Conservation (phyloP, 2,329 filamentous ascomycete species). For the Sarocladiaceae sp. region DNA sequence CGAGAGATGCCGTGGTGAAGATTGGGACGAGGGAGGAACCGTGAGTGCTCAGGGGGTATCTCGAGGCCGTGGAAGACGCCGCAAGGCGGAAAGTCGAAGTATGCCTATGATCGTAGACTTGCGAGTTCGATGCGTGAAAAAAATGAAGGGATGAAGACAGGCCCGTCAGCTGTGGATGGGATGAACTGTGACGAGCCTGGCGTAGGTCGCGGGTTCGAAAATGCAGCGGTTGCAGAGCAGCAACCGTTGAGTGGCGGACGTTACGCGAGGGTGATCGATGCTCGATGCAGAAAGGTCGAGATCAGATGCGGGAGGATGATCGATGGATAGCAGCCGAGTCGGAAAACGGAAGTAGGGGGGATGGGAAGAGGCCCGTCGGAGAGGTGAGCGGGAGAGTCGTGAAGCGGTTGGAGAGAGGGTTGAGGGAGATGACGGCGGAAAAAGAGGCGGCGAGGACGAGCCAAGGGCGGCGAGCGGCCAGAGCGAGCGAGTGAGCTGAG, state of each 20-base stretch:
- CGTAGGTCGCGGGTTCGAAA: conserved; percentile 1
- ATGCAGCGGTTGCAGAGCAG: not conserved
- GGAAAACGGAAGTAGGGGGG: not conserved
- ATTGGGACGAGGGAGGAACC: conserved; percentile 2
- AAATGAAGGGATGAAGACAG: not conserved
- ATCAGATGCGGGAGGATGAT: not conserved
- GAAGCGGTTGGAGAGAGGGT: conserved; percentile 4
- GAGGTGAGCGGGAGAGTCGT: conserved; percentile 1
- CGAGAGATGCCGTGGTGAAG: not conserved
- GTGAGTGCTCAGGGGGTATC: conserved; percentile 4
- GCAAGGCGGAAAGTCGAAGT: not conserved
- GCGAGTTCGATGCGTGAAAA: not conserved
- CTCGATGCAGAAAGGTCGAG: not conserved
- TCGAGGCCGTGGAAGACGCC: too few species aligned
- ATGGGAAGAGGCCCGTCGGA: not conserved
- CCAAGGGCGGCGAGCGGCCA: not conserved
- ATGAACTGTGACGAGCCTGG: conserved; percentile 3
- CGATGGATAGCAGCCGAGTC: not conserved
- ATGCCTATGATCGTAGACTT: not conserved
- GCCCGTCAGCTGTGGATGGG: conserved; percentile 4
- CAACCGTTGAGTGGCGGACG: conserved; percentile 1
- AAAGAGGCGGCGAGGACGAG: conserved; percentile 7
- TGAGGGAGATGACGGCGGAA: conserved; percentile 8
- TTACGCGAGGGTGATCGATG: not conserved
- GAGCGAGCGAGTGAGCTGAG: not conserved